These are phyloP conservation scores for Entomortierella beljakovae DNA, from an alignment of 192 early-diverging fungal species.

Conservation along the genomic window DNA sequence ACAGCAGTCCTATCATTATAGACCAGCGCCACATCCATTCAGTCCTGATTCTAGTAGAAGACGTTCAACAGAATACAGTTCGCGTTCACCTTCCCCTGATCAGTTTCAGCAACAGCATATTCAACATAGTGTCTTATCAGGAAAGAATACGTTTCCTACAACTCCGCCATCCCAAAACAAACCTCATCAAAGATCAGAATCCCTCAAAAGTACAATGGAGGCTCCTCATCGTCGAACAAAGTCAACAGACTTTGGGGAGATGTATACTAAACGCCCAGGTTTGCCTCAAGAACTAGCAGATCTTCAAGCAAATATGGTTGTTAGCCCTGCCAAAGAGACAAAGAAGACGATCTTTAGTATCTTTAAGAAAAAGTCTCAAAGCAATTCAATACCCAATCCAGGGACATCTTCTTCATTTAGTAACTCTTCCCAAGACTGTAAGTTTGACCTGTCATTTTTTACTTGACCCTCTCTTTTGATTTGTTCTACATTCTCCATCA, in stretches of 20 bases:
- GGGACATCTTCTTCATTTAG: neutral
- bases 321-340: slow-evolving; percentile 35
- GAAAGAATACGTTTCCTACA: slow-evolving; percentile 16
- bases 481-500: neutral
- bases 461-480: neutral
- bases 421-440: slow-evolving; percentile 10
- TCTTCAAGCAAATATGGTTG: slow-evolving; percentile 8
- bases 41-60: slow-evolving; percentile 31
- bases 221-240: slow-evolving; percentile 32
- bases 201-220: slow-evolving; percentile 13
- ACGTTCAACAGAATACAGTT: slow-evolving; percentile 32
- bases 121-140: neutral
- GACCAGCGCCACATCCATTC: slow-evolving; percentile 12
- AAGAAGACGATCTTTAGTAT: slow-evolving; percentile 40
- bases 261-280: slow-evolving; percentile 26
- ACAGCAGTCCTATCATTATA: slow-evolving; percentile 7
- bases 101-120: neutral
- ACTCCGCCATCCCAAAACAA: slow-evolving; percentile 28
- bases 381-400: neutral
- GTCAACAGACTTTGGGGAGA: slow-evolving; percentile 37
- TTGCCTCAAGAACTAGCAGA: slow-evolving; percentile 15
- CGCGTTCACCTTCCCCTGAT: slow-evolving; percentile 43
- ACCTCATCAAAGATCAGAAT: slow-evolving; percentile 20
- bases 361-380: slow-evolving; percentile 42
- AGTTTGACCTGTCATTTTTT: neutral